Percentiles rank a stretch among this genome's conserved stretches.
These are phyloP conservation scores for Trametes cubensis DNA, from an alignment of 768 basidiomycete genomes.

Conservation along the genomic window DNA sequence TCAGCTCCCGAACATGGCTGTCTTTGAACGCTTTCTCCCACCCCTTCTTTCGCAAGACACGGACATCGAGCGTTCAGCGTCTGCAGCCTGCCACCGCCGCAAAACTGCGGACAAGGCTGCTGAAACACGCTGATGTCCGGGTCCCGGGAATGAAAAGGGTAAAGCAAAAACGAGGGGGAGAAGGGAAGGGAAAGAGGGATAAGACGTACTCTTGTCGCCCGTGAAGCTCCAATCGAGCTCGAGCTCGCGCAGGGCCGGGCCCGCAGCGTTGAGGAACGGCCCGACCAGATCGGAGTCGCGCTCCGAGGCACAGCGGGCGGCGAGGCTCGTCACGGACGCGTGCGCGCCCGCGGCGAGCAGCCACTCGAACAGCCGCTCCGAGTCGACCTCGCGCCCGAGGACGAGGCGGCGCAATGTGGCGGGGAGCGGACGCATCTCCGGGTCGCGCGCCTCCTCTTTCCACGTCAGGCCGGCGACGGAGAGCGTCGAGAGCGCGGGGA, in stretches of 20 bases:
- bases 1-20: too few relatives aligned
- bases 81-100: too few relatives aligned
- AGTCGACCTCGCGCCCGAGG: constrained; percentile 27
- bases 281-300: constrained; percentile 28
- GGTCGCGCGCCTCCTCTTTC: constrained; percentile 8
- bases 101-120: too few relatives aligned
- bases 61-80: too few relatives aligned
- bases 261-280: constrained; percentile 25
- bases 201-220: constrained; percentile 22
- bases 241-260: constrained; percentile 25
- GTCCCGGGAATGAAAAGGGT: too few relatives aligned
- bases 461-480: constrained; percentile 29
- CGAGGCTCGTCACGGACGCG: constrained; percentile 20
- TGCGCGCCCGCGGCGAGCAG: constrained; percentile 24
- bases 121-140: too few relatives aligned
- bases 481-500: constrained; percentile 26
- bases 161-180: background rate
- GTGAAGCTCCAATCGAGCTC: constrained; percentile 31
- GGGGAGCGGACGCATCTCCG: background rate
- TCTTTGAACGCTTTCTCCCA: too few relatives aligned
- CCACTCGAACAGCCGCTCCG: constrained; percentile 27
- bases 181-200: background rate
- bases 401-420: constrained; percentile 16
- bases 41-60: too few relatives aligned
- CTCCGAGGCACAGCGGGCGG: constrained; percentile 25